Evolutionary conservation across 768 basidiomycete species (phyloP), one percentile per base, ranked within the genome.

Genomic region (Pholiota conissans): DNA sequence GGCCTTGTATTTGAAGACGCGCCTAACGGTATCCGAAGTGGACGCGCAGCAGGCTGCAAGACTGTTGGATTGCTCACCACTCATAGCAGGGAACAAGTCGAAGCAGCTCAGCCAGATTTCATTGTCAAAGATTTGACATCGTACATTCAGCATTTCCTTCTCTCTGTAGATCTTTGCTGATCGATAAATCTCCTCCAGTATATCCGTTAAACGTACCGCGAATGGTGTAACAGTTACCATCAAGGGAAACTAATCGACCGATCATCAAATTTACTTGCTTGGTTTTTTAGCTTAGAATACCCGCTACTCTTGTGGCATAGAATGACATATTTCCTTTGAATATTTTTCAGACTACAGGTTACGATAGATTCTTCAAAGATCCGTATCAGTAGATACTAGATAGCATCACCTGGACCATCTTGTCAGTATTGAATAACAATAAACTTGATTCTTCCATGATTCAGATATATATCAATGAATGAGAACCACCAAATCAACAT

Each of bases 1-100:
- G 90, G 89, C 63, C 77, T 96, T 47, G 95, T 97, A 14, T 82
- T 98, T 29, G 94, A 96, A 69, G 96, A 98, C 73, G 92, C 95
- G 2, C 94, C 94, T 1, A 84, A 84, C 14, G 95, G 95, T 18
- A 79, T 98, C 64, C 76, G 76, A 37, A 90, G 93, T 58, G 94
- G 94, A 10, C 76, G 83, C 45, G 82, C 87, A 0, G 91, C 93
- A 5, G 95, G 96, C 13, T 88, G 90, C 69, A 90, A 82, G 67
- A 93, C 92, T 0, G 76, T 98, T 48, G 96, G 84, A 1, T 73
- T 97, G 27, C 77, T 92, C 57, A 98, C 95, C 0, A 86, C 88
- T 5, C 94, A 96, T 70, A 79, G 79, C 24, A 77, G 83, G 50
- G 83, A 85, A 56, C 83, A 87, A 62, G 76, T 98, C 61, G 76